These are phyloP conservation scores for Trypanosoma lewisi DNA, from an alignment of 208 protist species.

Conservation along the genomic window DNA sequence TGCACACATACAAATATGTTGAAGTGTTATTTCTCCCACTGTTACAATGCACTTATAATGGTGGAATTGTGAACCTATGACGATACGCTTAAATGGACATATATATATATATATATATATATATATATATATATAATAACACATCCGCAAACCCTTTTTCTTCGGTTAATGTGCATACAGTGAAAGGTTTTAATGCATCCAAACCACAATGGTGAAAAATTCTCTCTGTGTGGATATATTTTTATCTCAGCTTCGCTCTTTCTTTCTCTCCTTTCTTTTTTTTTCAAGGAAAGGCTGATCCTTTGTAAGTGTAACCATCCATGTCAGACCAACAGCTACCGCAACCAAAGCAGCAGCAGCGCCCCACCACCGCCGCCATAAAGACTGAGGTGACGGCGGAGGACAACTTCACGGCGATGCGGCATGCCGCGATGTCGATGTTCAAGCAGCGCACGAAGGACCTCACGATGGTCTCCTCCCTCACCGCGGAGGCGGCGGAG, in stretches of 20 bases:
- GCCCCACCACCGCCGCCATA: neutral
- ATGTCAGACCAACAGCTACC: conserved; percentile 23
- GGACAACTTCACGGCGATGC: conserved; percentile 67
- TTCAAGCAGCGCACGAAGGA: conserved; percentile 85
- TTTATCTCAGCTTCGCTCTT: conserved; percentile 9
- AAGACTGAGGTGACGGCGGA: conserved; percentile 16
- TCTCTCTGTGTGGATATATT: too few relatives aligned
- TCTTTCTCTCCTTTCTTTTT: conserved; percentile 13
- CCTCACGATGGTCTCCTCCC: conserved; percentile 58
- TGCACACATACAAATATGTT: too few relatives aligned
- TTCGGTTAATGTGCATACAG: too few relatives aligned
- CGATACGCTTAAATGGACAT: too few relatives aligned
- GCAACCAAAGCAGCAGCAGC: conserved; percentile 21
- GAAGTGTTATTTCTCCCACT: too few relatives aligned
- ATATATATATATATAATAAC: too few relatives aligned
- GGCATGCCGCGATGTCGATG: conserved; percentile 62
- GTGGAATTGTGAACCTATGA: too few relatives aligned
- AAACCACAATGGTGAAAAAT: too few relatives aligned
- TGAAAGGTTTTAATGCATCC: too few relatives aligned
- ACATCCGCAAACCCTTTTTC: too few relatives aligned
- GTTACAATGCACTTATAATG: too few relatives aligned
- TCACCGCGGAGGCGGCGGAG: conserved; percentile 26
- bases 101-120: too few relatives aligned
- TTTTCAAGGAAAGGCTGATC: neutral
- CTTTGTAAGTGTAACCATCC: neutral